Evolutionary conservation across 2,329 filamentous ascomycete species (phyloP).

Genomic region (Penicillium sp.): DNA sequence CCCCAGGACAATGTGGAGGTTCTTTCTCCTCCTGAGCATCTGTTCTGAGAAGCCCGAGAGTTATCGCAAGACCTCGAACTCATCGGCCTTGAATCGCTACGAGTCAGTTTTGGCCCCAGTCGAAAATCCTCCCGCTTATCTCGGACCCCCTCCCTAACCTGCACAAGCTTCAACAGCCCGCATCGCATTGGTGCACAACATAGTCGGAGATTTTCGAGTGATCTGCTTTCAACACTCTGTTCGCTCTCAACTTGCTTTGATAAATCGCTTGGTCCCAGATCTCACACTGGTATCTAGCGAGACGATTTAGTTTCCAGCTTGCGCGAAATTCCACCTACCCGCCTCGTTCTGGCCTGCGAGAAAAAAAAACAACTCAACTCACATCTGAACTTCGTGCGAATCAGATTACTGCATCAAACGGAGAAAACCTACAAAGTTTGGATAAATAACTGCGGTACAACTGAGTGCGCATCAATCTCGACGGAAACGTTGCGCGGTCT

Average conservation of each 20-base stretch:
- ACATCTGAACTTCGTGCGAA: neutral
- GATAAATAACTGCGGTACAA: neutral
- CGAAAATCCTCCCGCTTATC: neutral
- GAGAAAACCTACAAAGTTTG: neutral
- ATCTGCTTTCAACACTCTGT: neutral
- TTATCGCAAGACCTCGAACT: neutral
- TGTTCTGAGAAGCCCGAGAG: neutral
- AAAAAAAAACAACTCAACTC: neutral
- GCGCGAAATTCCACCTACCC: slow-evolving; percentile 3
- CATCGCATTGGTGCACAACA: slow-evolving; percentile 2
- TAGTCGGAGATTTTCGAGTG: neutral
- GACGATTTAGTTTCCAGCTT: neutral
- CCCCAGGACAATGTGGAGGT: neutral
- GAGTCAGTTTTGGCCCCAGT: neutral
- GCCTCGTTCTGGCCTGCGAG: neutral
- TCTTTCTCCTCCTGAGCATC: neutral
- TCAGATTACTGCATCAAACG: neutral
- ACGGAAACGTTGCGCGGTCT: neutral
- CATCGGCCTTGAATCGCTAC: neutral
- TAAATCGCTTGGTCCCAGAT: neutral
- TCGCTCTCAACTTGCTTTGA: neutral
- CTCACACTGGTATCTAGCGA: neutral
- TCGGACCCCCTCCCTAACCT: slow-evolving; percentile 2
- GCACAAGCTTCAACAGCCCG: slow-evolving; percentile 5
- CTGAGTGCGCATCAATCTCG: neutral